Conservation (phyloP, 257 asterid species). For the Petunia axillaris region DNA sequence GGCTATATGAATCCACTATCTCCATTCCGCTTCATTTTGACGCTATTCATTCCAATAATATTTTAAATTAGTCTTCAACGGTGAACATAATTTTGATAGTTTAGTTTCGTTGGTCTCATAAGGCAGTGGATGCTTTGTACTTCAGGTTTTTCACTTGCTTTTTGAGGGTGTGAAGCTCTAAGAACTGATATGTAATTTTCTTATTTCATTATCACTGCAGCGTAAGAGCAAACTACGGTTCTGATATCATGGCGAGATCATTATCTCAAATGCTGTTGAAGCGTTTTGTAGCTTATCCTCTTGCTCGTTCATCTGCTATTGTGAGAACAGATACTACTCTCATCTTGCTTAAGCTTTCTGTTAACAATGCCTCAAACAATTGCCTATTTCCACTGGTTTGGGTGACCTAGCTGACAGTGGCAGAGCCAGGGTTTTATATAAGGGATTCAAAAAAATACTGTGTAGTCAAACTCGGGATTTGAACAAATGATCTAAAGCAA, state of each 20-base stretch:
- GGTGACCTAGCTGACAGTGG: neutral
- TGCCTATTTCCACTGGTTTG: neutral
- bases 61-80: neutral
- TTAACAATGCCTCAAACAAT: constrained; percentile 7
- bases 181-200: constrained; percentile 13
- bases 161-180: neutral
- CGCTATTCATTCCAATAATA: neutral
- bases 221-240: neutral
- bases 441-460: too few species aligned
- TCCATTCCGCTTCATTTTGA: neutral
- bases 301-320: constrained; percentile 52
- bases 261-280: constrained; percentile 58
- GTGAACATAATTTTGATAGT: constrained; percentile 1
- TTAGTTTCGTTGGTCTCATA: neutral
- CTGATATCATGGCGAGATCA: constrained; percentile 62
- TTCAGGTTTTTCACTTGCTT: neutral
- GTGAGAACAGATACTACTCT: constrained; percentile 33
- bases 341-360: neutral
- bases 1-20: neutral
- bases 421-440: too few species aligned
- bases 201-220: neutral
- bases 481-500: too few species aligned
- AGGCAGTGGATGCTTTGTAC: neutral
- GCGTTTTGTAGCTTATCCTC: constrained; percentile 54
- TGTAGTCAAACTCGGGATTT: too few species aligned